Base-by-base conservation (phyloP, 345 rosid species). In the Pistacia vera region DNA sequence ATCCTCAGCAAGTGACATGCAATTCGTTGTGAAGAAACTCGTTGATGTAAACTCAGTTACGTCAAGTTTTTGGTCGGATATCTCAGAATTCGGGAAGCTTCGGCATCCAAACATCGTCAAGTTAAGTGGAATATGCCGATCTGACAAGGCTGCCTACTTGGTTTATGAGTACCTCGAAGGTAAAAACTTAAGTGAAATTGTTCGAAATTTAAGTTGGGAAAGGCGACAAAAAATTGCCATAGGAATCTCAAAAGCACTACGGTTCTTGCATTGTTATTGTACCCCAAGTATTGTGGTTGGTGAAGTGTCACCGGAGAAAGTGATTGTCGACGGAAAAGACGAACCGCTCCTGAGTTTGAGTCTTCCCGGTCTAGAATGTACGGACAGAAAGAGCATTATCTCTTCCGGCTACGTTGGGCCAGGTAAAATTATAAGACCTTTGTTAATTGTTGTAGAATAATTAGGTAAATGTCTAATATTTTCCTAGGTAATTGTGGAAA, bases 241-340 rank as follows among this genome's bases (percentile, higher is more conserved):
- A 2, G 92, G 98, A 55, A 73, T 90, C 0, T 91, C 91, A 0
- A 84, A 88, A 83, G 92, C 97, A 49, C 86, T 93, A 14, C 62
- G 75, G 71, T 93, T 86, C 81, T 77, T 91, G 76, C 98, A 95
- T 73, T 76, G 75, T 22, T 55, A 63, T 68, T 83, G 87, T 64
- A 79, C 90, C 0, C 84, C 82, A 11, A 35, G 59, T 49, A 41
- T 81, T 70, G 2, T 79, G 2, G 81, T 79, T 3, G 89, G 95
- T 0, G 78, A 82, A 73, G 41, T 95, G 78, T 91, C 89, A n/a
- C 86, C 89, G 74, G 88, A 80, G 68, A 90, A 75, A 71, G 74
- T 91, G 30, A 79, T 91, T 5, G 59, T 95, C 25, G 95, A 88
- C 74, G 76, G 70, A 14, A 84, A 82, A 35, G 88, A 79, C 56